Evolutionary conservation across 305 asterid genomes (phyloP), one percentile per base, ranked within the genome.

Genomic region (Fraxinus platypoda): DNA sequence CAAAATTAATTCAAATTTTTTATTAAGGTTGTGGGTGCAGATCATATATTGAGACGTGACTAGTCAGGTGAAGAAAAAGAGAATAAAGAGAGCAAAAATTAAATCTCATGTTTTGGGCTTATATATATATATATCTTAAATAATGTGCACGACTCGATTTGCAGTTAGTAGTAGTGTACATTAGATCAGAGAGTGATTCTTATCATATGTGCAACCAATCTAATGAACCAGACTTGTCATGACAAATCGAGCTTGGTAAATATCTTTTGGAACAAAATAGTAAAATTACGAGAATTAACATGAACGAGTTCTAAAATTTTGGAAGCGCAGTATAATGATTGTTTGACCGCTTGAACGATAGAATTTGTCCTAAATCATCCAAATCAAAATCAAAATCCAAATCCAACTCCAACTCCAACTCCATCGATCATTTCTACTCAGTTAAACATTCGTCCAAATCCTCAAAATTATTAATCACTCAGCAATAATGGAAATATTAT

Each of bases 391-490:
- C n/a, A n/a, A n/a, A n/a, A n/a, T n/a, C n/a, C n/a, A n/a, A n/a
- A n/a, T n/a, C n/a, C n/a, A n/a, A n/a, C n/a, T n/a, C n/a, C n/a
- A n/a, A n/a, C n/a, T n/a, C 23, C 23, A 17, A 5, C 8, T 52
- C 66, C 26, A n/a, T 54, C 19, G 11, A 54, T 54, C 66, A 54
- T 54, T 49, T 54, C 26, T 54, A 54, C 26, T 54, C 12, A 54
- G 66, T n/a, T 19, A 0, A 54, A 54, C 26, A 25, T 3, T 68
- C 37, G 4, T 68, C 74, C 34, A 68, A 68, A 68, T 11, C 37
- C 74, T 9, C 13, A 33, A 28, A 70, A 70, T 15, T 28, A 30
- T 74, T 28, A 26, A 66, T 86, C 87, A 90, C 88, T 90, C 93
- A 11, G 80, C 84, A 3, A 66, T 7, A 31, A 90, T 85, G 21